phyloP scores from a whole-genome alignment of 1,139 yeast genomes.

The Geotrichum australiense region DNA sequence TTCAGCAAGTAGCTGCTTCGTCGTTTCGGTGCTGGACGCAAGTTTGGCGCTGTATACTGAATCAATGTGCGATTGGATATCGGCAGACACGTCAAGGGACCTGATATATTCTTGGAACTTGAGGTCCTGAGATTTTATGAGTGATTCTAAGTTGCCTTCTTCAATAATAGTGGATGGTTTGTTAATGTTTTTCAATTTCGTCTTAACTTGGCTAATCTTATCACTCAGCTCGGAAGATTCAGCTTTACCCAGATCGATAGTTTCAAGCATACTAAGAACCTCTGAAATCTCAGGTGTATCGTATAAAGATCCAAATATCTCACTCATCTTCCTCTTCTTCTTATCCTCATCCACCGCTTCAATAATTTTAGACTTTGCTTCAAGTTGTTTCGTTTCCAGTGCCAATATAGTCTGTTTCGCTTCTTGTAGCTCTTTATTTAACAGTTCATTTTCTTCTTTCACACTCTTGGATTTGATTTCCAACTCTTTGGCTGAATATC shows the following conservation, averaged over 20 bases:
- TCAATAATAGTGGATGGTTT: background rate
- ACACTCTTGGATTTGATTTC: constrained; percentile 27
- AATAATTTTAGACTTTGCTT: background rate
- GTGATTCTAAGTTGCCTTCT: constrained; percentile 5
- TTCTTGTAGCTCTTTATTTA: constrained; percentile 25
- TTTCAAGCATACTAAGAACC: constrained; percentile 6
- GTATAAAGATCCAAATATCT: constrained; percentile 19
- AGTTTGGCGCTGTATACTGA: constrained; percentile 21
- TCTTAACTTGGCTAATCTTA: constrained; percentile 8
- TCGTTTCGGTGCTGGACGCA: constrained; percentile 24
- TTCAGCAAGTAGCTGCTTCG: constrained; percentile 23
- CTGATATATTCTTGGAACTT: constrained; percentile 11
- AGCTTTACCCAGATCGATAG: constrained; percentile 1
- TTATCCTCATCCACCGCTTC: constrained; percentile 10
- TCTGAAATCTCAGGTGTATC: constrained; percentile 5
- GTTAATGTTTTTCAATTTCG: background rate
- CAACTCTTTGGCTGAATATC: constrained; percentile 31
- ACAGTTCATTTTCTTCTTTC: constrained; percentile 27
- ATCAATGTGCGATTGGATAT: constrained; percentile 15
- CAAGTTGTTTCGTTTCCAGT: constrained; percentile 1
- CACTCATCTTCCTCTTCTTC: constrained; percentile 20
- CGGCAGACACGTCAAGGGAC: constrained; percentile 5
- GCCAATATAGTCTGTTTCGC: constrained; percentile 16
- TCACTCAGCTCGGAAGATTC: constrained; percentile 2
- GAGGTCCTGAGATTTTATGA: constrained; percentile 11